phyloP scores from a whole-genome alignment of 139 green algal species.

The Picocystis salinarum region DNA sequence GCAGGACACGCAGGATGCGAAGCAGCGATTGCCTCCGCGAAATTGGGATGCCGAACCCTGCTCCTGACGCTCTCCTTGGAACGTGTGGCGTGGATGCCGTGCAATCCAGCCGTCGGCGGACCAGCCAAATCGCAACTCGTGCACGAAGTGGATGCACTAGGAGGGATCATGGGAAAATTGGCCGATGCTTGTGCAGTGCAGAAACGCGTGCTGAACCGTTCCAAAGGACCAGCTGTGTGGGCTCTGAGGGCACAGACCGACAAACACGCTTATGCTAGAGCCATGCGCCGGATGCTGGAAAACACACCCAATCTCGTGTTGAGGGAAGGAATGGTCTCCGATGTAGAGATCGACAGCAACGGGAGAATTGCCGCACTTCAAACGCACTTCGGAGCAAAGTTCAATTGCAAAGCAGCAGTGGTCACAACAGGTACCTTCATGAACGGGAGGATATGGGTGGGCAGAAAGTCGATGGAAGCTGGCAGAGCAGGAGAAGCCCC shows the following conservation, averaged over 20 bases:
- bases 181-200: constrained; percentile 85
- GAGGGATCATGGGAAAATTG: constrained; percentile 83
- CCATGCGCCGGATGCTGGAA: constrained; percentile 30
- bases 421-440: constrained; percentile 96
- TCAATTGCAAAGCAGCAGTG: constrained; percentile 46
- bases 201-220: constrained; percentile 83
- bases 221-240: constrained; percentile 92
- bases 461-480: constrained; percentile 55
- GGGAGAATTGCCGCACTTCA: no score
- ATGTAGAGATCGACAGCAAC: no score
- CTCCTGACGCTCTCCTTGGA: constrained; percentile 90
- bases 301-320: constrained; percentile 59
- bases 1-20: constrained; percentile 90
- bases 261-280: constrained; percentile 71
- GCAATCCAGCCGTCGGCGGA: constrained; percentile 54
- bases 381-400: constrained; percentile 84
- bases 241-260: constrained; percentile 91
- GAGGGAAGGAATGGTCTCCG: constrained; percentile 45
- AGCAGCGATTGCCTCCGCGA: constrained; percentile 72
- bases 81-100: constrained; percentile 75
- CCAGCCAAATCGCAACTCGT: constrained; percentile 90
- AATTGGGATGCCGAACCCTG: constrained; percentile 44
- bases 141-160: constrained; percentile 88
- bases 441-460: constrained; percentile 93
- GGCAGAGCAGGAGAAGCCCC: constrained; percentile 76